Evolutionary conservation across 2,329 filamentous ascomycete species (phyloP).

Genomic region (Colletotrichum spaethianum): DNA sequence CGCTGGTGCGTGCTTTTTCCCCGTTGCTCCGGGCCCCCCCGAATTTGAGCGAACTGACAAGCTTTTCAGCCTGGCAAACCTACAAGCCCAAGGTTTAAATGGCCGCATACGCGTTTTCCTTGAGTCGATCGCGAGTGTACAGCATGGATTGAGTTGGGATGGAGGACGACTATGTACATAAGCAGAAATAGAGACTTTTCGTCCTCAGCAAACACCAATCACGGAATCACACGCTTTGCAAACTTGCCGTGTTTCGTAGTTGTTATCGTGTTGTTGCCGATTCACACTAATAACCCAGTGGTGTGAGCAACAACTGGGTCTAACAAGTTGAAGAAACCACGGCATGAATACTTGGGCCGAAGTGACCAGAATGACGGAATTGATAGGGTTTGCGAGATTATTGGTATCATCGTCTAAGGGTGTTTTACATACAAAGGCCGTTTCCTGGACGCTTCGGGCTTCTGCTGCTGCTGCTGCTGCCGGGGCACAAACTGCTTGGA

Average conservation of each 20-base stretch:
- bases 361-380: too few relatives aligned
- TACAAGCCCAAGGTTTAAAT: constrained; percentile 61
- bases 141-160: constrained; percentile 43
- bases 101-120: constrained; percentile 14
- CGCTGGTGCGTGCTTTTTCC: constrained; percentile 64
- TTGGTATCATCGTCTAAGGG: constrained; percentile 39
- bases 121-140: constrained; percentile 37
- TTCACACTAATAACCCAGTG: background rate
- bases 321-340: too few relatives aligned
- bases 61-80: constrained; percentile 63
- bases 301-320: background rate
- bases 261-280: background rate
- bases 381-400: constrained; percentile 9
- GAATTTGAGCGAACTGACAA: constrained; percentile 43
- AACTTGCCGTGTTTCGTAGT: background rate
- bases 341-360: background rate
- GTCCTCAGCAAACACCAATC: constrained; percentile 31
- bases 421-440: constrained; percentile 27
- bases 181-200: constrained; percentile 50
- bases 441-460: constrained; percentile 3
- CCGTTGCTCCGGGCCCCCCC: constrained; percentile 1
- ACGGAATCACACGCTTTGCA: background rate
- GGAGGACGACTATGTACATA: constrained; percentile 50
- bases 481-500: background rate
- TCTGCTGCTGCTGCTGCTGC: background rate